A percentile compares a stretch with the other conserved stretches of the same genome.
Conservation (phyloP, 2,329 filamentous ascomycete genomes). For the Paradendryphiella salina region DNA sequence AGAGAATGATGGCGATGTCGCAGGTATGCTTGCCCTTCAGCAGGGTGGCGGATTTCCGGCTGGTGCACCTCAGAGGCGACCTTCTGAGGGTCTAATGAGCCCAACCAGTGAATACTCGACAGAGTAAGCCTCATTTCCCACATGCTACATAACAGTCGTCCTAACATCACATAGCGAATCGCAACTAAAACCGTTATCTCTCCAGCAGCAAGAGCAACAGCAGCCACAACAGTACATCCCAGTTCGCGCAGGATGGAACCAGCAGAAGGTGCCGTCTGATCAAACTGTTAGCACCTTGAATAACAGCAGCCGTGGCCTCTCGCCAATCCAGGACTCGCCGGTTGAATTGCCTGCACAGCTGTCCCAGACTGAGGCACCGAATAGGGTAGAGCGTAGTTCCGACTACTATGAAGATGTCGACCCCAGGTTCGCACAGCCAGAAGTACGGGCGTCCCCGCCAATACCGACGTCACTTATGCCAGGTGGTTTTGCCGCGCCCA, state of each 20-base stretch:
- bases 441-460: conserved; percentile 30
- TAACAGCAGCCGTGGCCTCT: conserved; percentile 43
- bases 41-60: conserved; percentile 50
- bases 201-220: conserved; percentile 17
- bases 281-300: conserved; percentile 29
- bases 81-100: conserved; percentile 41
- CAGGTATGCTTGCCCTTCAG: conserved; percentile 73
- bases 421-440: conserved; percentile 72
- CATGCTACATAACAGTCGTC: background rate
- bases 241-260: conserved; percentile 54
- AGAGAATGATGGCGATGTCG: conserved; percentile 72
- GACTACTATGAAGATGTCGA: conserved; percentile 93
- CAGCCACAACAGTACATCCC: conserved; percentile 47
- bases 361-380: conserved; percentile 29
- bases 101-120: conserved; percentile 73
- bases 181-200: conserved; percentile 24
- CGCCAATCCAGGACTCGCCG: conserved; percentile 47
- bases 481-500: conserved; percentile 39
- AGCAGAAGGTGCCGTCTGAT: conserved; percentile 30
- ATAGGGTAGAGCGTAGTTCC: conserved; percentile 42
- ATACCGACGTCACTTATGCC: conserved; percentile 43
- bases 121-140: conserved; percentile 61
- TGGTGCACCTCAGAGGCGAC: conserved; percentile 32
- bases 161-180: conserved; percentile 21
- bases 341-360: conserved; percentile 40